These are phyloP conservation scores for Microsporum canis DNA, from an alignment of 2,329 filamentous ascomycete species.

Conservation along the genomic window DNA sequence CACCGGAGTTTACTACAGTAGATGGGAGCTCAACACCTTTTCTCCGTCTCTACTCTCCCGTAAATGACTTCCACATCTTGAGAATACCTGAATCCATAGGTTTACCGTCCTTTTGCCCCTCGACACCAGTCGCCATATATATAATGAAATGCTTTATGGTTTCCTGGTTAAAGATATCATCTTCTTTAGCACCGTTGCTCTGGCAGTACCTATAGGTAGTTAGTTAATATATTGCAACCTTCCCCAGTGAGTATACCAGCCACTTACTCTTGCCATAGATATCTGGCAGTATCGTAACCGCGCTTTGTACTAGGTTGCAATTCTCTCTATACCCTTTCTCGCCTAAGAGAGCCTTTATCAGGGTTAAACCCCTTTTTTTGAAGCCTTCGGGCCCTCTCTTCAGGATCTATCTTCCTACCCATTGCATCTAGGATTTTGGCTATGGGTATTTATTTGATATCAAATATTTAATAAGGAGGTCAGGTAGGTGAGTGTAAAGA, in stretches of 20 bases:
- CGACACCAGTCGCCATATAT: not conserved
- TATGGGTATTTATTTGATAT: not conserved
- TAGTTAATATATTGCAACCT: not conserved
- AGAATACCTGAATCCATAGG: not conserved
- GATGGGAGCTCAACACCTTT: not conserved
- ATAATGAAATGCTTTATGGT: not conserved
- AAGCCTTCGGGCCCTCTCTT: slow-evolving; percentile 9
- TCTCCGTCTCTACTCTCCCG: not conserved
- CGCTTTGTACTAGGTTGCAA: not conserved
- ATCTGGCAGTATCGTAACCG: not conserved
- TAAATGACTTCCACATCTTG: not conserved
- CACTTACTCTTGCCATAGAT: not conserved
- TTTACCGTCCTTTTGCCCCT: not conserved
- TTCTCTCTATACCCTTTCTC: not conserved
- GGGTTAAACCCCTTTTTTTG: not conserved
- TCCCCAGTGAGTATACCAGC: not conserved
- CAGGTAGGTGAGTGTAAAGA: not conserved
- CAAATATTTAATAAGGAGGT: not conserved
- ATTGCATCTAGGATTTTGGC: not conserved
- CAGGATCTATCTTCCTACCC: slow-evolving; percentile 9
- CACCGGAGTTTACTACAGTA: not conserved
- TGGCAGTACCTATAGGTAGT: not conserved
- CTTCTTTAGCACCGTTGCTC: not conserved
- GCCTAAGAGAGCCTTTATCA: not conserved
- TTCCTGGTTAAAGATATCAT: slow-evolving; percentile 1